A percentile compares a stretch with the other conserved stretches of the same genome.
phyloP scores from a whole-genome alignment of 1,284 basidiomycete species.

The Ganoderma boninense region DNA sequence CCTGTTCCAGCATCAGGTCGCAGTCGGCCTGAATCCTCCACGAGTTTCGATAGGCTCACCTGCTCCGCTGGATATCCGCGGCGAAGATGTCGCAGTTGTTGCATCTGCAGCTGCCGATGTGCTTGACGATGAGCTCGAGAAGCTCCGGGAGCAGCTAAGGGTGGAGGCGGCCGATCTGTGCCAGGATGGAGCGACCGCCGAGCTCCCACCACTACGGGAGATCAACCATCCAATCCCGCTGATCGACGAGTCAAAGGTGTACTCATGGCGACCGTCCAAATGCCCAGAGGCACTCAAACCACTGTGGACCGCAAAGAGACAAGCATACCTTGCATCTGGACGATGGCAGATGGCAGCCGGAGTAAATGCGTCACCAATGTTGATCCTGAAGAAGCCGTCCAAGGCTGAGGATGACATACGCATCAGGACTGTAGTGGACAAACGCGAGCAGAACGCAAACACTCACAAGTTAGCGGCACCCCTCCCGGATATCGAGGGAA shows the following conservation, averaged over 20 bases:
- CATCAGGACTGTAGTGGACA: too few species aligned
- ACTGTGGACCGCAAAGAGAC: conserved; percentile 39
- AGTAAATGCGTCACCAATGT: too few species aligned
- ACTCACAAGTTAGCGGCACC: conserved; percentile 34
- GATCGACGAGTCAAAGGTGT: conserved; percentile 42
- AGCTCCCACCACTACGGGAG: conserved; percentile 27
- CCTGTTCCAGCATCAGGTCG: conserved; percentile 10
- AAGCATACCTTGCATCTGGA: conserved; percentile 35
- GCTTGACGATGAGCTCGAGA: conserved; percentile 22
- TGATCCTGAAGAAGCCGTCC: too few species aligned
- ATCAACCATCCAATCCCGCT: conserved; percentile 50
- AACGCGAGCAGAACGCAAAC: conserved; percentile 38
- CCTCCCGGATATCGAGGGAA: conserved; percentile 34
- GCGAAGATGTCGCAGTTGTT: conserved; percentile 18
- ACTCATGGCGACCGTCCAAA: conserved; percentile 39
- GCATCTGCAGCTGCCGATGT: conserved; percentile 28
- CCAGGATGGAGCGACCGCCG: too few species aligned
- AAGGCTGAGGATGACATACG: too few species aligned
- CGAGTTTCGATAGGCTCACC: neutral
- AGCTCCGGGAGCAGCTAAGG: too few species aligned
- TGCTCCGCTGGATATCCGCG: conserved; percentile 19
- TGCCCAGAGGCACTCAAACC: conserved; percentile 39
- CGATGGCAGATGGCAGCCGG: neutral
- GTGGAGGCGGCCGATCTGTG: too few species aligned
- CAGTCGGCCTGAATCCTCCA: neutral